Base-by-base conservation (phyloP, 2,329 filamentous ascomycete genomes). In the Calonectria ilicicola region DNA sequence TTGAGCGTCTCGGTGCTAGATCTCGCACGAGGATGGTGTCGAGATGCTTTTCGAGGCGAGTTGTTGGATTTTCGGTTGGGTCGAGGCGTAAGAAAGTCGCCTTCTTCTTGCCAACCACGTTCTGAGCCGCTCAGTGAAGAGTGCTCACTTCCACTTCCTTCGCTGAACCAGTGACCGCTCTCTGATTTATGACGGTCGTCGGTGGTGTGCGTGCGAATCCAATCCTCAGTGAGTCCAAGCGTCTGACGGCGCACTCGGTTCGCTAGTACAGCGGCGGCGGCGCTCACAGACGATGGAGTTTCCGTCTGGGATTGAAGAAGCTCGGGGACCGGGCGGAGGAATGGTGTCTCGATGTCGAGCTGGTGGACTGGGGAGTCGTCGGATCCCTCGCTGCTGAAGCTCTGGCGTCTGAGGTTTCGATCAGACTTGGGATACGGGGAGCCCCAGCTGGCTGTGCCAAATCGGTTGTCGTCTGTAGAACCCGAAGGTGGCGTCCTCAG, bases 161-260 rank as follows among this genome's bases (percentile, higher is more conserved):
- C 95, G 82, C 94, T 97, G 77, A 95, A 89, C 95, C 95, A 98
- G 83, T 95, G 93, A 73, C 91, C 91, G 76, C 91, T 91, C 81
- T 97, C 94, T 38, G 89, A 90, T 77, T 79, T 77, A 63, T 91
- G 89, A 76, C 89, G 89, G 76, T 93, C 91, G 75, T 90, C 90
- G n/a, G 92, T 90, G n/a, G 94, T 92, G 80, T 96, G 95, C 74
- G 94, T 93, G 73, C 94, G 93, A 76, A 97, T 95, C 94, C 94
- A 96, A 86, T 95, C 93, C 83, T 96, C 93, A 0, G 93, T 95
- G 67, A 96, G 89, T 72, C 93, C 91, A 76, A 88, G 87, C 19
- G 88, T 86, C 69, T 89, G 87, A 81, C 91, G 85, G 80, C 91
- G 85, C 62, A 88, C 91, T 76, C 91, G 88, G 78, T 92, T 93